Conservation (phyloP, 371 early-diverging fungal species). For the Actinomucor elegans region DNA sequence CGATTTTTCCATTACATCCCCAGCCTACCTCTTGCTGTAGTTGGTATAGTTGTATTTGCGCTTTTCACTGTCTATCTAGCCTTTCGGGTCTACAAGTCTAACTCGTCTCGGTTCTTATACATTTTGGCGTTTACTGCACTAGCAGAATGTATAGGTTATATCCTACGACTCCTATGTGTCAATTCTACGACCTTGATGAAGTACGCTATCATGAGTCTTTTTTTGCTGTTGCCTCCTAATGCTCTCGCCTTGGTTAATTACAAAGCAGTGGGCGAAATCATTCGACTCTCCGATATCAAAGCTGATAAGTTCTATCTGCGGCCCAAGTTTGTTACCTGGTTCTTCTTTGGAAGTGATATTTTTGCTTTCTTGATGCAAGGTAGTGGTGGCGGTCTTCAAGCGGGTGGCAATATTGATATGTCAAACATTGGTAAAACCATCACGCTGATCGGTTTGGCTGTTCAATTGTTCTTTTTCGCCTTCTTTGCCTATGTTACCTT, state of each 20-base stretch:
- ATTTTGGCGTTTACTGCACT: slow-evolving; percentile 35
- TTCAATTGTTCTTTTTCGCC: slow-evolving; percentile 19
- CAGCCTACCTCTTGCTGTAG: neutral
- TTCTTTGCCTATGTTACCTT: slow-evolving; percentile 6
- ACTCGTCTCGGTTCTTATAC: slow-evolving; percentile 19
- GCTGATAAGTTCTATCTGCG: slow-evolving; percentile 20
- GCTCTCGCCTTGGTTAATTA: slow-evolving; percentile 42
- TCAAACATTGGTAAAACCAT: neutral
- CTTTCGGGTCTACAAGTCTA: slow-evolving; percentile 3
- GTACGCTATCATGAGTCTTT: slow-evolving; percentile 31
- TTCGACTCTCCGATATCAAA: slow-evolving; percentile 13
- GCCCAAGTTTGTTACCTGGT: slow-evolving; percentile 47
- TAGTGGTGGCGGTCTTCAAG: slow-evolving; percentile 15
- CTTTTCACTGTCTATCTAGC: slow-evolving; percentile 4
- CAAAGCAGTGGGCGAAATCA: slow-evolving; percentile 34
- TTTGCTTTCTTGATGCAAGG: slow-evolving; percentile 18
- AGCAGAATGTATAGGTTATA: slow-evolving; percentile 33
- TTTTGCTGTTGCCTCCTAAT: slow-evolving; percentile 38
- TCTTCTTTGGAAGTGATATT: slow-evolving; percentile 39
- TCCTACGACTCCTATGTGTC: slow-evolving; percentile 23
- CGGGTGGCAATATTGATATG: neutral
- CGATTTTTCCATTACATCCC: slow-evolving; percentile 13
- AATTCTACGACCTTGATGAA: slow-evolving; percentile 22
- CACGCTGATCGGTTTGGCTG: slow-evolving; percentile 9
- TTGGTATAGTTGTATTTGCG: slow-evolving; percentile 6